Evolutionary conservation across 371 early-diverging fungal genomes (phyloP), one percentile per base, ranked within the genome.

Genomic region (Encephalitozoon hellem): DNA sequence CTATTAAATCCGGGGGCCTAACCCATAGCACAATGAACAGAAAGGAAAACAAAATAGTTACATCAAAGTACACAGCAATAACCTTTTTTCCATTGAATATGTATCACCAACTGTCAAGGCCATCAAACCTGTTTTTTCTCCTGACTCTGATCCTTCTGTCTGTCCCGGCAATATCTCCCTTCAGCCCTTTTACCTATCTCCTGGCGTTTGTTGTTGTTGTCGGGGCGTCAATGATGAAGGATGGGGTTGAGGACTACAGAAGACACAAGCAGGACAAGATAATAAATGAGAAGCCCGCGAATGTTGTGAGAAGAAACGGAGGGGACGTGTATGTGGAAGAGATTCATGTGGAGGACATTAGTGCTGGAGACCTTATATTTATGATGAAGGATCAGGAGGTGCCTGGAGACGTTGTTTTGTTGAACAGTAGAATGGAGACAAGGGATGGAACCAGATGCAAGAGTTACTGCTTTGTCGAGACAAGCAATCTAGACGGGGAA

Each of bases 401-500:
- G 23, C 88, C 89, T 3, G 88, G 87, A 1, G 89, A 90, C 77
- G 74, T 87, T 18, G 76, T 90, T 1, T 26, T 90, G 28, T 38
- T 90, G 9, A 69, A 70, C 28, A 71, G 76, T 28, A 71, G 80
- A 21, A 80, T 83, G 11, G 74, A 77, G 3, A 73, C 77, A 26
- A 59, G 34, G 42, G 71, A 80, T n/a, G 32, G 42, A 38, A 26
- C 54, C 38, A 42, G 18, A 52, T 86, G 86, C 51, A 86, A 87
- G 15, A 84, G 89, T 9, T 87, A 91, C 39, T 92, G 92, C 81
- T 95, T 90, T 84, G 88, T 94, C 41, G 95, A 96, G 84, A 95
- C 96, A 9, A 92, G 91, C 69, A 92, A 93, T 78, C 84, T 96
- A 72, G 94, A 96, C 83, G 96, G 96, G 21, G 96, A 96, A 83